Evolutionary conservation across 345 rosid genomes (phyloP).

Genomic region (Sisymbrium irio): DNA sequence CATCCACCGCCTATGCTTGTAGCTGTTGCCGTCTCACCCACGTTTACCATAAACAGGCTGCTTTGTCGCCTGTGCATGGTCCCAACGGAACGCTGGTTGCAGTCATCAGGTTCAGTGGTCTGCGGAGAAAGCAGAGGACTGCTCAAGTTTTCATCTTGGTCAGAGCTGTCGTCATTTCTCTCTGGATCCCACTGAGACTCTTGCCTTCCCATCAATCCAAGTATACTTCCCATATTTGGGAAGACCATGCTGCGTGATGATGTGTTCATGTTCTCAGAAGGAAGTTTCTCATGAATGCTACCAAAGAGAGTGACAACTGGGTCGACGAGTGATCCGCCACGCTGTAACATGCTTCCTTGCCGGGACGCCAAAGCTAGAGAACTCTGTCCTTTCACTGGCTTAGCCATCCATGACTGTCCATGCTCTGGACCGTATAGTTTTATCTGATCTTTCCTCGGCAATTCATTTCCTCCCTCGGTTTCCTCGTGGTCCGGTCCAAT

Average conservation of each 20-base stretch:
- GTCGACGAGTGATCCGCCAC: constrained; percentile 55
- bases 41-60: constrained; percentile 58
- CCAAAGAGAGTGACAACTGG: constrained; percentile 88
- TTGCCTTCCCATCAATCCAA: constrained; percentile 51
- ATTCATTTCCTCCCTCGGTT: constrained; percentile 43
- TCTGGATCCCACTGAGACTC: constrained; percentile 74
- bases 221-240: constrained; percentile 75
- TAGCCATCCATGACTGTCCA: constrained; percentile 86
- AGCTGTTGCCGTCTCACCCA: constrained; percentile 54
- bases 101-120: constrained; percentile 59
- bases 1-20: constrained; percentile 90
- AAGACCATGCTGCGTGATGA: constrained; percentile 59
- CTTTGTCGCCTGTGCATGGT: constrained; percentile 48
- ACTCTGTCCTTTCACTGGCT: constrained; percentile 63
- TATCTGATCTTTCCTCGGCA: constrained; percentile 36
- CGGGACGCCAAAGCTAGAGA: constrained; percentile 67
- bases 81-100: constrained; percentile 43
- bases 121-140: constrained; percentile 79
- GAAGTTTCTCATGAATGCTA: constrained; percentile 73
- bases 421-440: constrained; percentile 67
- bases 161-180: constrained; percentile 48
- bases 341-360: constrained; percentile 62
- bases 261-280: constrained; percentile 38
- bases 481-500: constrained; percentile 59
- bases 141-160: constrained; percentile 58